Conservation (phyloP, 306 rosid species). For the Ammopiptanthus mongolicus region DNA sequence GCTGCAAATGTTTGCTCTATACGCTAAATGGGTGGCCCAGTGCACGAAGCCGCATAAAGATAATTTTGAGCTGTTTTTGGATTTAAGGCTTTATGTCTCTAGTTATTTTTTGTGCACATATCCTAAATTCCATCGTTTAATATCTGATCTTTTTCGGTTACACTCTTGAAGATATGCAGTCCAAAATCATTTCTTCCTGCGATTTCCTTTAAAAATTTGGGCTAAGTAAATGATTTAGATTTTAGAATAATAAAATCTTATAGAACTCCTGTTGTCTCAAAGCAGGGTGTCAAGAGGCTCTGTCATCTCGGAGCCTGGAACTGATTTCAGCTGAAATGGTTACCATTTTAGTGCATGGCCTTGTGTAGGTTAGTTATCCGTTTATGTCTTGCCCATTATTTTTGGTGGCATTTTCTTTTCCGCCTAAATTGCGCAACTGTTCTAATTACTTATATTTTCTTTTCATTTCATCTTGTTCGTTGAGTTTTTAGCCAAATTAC, state of each 20-base stretch:
- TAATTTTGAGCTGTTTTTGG: neutral
- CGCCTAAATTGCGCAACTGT: slow-evolving; percentile 37
- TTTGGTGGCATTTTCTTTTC: slow-evolving; percentile 61
- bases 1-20: neutral
- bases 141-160: slow-evolving; percentile 36
- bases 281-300: slow-evolving; percentile 98
- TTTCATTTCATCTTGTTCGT: slow-evolving; percentile 38
- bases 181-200: slow-evolving; percentile 53
- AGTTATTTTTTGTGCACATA: neutral
- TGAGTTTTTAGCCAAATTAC: slow-evolving; percentile 45
- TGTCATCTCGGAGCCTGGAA: slow-evolving; percentile 87
- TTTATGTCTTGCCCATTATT: slow-evolving; percentile 64
- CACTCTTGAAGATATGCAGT: slow-evolving; percentile 49
- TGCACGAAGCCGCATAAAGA: neutral
- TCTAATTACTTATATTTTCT: slow-evolving; percentile 23
- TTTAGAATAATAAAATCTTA: slow-evolving; percentile 56
- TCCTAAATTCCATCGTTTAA: slow-evolving; percentile 5
- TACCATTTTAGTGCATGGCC: slow-evolving; percentile 88
- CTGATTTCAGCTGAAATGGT: slow-evolving; percentile 93
- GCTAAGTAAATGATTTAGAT: slow-evolving; percentile 45
- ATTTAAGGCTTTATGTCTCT: neutral
- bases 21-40: neutral
- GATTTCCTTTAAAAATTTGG: slow-evolving; percentile 58
- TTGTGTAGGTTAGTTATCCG: slow-evolving; percentile 81
- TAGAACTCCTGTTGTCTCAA: slow-evolving; percentile 85